Base-by-base conservation (phyloP, 2,329 filamentous ascomycete genomes). In the Bimuria novae-zelandiae region DNA sequence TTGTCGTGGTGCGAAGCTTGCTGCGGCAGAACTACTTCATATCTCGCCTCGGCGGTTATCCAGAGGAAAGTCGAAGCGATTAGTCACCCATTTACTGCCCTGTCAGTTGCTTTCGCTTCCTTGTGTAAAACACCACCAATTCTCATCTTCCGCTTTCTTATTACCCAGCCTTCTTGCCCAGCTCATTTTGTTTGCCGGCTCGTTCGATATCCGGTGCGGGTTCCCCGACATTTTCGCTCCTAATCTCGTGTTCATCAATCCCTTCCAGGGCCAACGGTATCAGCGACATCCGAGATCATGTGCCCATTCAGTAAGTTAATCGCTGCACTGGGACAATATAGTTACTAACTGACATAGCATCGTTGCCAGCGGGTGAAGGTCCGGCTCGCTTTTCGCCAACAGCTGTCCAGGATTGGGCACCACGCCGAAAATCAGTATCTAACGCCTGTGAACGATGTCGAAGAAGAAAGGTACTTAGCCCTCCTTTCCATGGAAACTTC, bases 401-500 rank as follows among this genome's bases (percentile, higher is more conserved):
- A 21, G 58, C 67, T 23, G 66, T 72, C 17, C 66, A 64, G 42
- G 68, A 72, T 40, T 73, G 71, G 71, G 68, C 71, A 29, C 67
- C 71, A 1, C 52, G 71, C 22, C 54, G 68, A 29, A 73, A 73
- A 59, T 72, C 70, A 6, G 71, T 73, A 8, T 71, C 70, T 36
- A 73, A 73, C 51, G 71, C 71, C 14, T 73, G 71, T 52, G 71
- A 73, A 54, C 57, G 71, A 17, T 73, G 71, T 54, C 60, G 71
- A 23, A 59, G 71, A 25, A 56, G 71, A 48, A 73, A 73, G 44
- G 44, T 47, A 47, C n/a, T 25, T 19, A 27, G 16, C 16, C 5
- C 22, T 37, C 22, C 32, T 30, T 29, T 19, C 14, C 33, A 7
- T 29, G 14, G 14, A 46, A 21, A 14, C 7, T 19, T 14, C 44